Evolutionary conservation across 306 rosid species (phyloP).

Genomic region (Acacia crassicarpa): DNA sequence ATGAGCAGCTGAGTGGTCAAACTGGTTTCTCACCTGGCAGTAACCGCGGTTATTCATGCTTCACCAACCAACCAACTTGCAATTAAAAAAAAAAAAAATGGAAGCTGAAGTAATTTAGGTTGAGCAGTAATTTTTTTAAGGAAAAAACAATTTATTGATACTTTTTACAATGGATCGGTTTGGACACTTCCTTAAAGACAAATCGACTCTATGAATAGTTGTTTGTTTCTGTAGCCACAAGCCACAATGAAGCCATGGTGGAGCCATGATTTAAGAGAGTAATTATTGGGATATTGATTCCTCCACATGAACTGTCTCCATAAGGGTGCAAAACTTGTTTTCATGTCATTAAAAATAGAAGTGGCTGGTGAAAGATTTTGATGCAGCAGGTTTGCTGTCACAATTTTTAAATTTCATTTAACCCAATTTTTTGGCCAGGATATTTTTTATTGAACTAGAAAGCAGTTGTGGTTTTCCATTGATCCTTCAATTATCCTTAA

Average conservation of each 20-base stretch:
- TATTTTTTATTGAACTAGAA: neutral
- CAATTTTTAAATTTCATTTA: neutral
- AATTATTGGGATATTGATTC: neutral
- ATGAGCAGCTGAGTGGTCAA: neutral
- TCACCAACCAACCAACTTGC: neutral
- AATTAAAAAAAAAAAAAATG: neutral
- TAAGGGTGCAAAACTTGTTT: neutral
- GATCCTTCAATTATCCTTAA: neutral
- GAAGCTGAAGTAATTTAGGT: neutral
- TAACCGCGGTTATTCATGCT: neutral
- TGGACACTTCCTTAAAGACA: neutral
- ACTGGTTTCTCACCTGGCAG: neutral
- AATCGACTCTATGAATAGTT: neutral
- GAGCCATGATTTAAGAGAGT: neutral
- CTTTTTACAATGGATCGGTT: neutral
- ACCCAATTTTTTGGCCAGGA: neutral
- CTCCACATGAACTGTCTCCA: neutral
- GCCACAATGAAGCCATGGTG: neutral
- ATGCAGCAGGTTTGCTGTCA: neutral
- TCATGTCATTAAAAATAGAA: neutral
- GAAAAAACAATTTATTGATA: neutral
- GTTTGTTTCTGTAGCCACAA: neutral
- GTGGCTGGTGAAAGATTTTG: neutral
- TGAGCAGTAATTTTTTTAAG: neutral
- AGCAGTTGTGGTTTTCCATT: neutral